Evolutionary conservation across 768 basidiomycete genomes (phyloP).

Genomic region (Russula emetica): DNA sequence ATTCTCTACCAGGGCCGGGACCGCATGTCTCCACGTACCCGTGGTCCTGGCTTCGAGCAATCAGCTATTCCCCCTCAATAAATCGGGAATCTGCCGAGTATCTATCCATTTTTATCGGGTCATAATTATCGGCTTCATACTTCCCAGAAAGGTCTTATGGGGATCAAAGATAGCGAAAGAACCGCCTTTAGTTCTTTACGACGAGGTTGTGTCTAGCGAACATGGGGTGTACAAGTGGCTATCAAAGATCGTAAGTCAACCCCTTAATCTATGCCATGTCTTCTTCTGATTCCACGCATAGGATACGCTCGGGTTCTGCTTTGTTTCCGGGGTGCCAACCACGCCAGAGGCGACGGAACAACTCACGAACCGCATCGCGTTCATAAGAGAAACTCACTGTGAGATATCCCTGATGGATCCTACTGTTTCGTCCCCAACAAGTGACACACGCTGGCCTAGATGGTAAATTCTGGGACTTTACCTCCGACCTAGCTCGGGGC

Average conservation of each 20-base stretch:
- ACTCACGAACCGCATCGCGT: slow-evolving; percentile 70
- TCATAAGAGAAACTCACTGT: slow-evolving; percentile 86
- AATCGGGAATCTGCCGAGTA: slow-evolving; percentile 41
- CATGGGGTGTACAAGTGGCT: slow-evolving; percentile 77
- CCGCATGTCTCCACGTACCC: slow-evolving; percentile 82
- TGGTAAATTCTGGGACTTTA: slow-evolving; percentile 97
- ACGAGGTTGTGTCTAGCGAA: slow-evolving; percentile 65
- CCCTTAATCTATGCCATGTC: background rate
- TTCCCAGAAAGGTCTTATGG: slow-evolving; percentile 69
- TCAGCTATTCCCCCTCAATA: slow-evolving; percentile 71
- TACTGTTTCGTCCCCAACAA: background rate
- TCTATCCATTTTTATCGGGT: slow-evolving; percentile 28
- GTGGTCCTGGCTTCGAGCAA: slow-evolving; percentile 74
- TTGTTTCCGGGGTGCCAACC: slow-evolving; percentile 73
- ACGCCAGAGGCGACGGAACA: slow-evolving; percentile 83
- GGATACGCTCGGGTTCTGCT: slow-evolving; percentile 87
- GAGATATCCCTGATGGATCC: slow-evolving; percentile 18
- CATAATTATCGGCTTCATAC: slow-evolving; percentile 4
- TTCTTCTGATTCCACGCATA: slow-evolving; percentile 33
- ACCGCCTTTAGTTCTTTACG: slow-evolving; percentile 70
- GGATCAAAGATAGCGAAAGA: slow-evolving; percentile 66
- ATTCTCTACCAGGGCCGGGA: slow-evolving; percentile 42
- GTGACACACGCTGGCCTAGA: slow-evolving; percentile 45
- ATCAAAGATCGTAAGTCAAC: slow-evolving; percentile 60
- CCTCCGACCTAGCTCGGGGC: slow-evolving; percentile 82